Conservation (phyloP, 352 stramenopile species). For the Phytophthora uliginosa region DNA sequence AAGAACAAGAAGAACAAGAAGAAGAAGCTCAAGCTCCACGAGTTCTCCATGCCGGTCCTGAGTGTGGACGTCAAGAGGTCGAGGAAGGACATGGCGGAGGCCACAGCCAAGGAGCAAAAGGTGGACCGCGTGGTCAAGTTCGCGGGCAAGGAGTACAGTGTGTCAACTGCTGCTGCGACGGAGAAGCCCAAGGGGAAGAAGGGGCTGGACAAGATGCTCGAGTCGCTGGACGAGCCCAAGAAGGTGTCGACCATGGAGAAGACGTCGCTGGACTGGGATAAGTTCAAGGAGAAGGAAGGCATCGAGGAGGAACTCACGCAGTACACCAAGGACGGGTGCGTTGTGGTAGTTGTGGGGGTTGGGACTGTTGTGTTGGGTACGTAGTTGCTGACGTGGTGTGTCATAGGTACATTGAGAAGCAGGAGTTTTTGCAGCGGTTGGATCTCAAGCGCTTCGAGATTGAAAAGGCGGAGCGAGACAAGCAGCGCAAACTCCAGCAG, state of each 20-base stretch:
- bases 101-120: slow-evolving; percentile 35
- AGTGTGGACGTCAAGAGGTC: slow-evolving; percentile 74
- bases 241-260: slow-evolving; percentile 97
- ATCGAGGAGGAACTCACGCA: slow-evolving; percentile 95
- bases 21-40: slow-evolving; percentile 70
- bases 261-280: slow-evolving; percentile 96
- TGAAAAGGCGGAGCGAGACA: slow-evolving; percentile 89
- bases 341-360: neutral
- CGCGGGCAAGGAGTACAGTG: slow-evolving; percentile 84
- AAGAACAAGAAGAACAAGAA: slow-evolving; percentile 42
- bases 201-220: slow-evolving; percentile 89
- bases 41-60: slow-evolving; percentile 80
- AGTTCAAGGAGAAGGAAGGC: slow-evolving; percentile 94
- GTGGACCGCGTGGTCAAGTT: slow-evolving; percentile 86
- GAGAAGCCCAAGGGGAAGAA: slow-evolving; percentile 20
- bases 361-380: neutral
- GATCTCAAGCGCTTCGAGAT: slow-evolving; percentile 92
- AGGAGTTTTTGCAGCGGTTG: slow-evolving; percentile 95
- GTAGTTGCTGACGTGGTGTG: neutral
- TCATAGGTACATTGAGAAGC: slow-evolving; percentile 94
- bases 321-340: slow-evolving; percentile 93
- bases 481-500: slow-evolving; percentile 68
- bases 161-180: slow-evolving; percentile 15
- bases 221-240: slow-evolving; percentile 88
- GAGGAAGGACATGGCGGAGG: slow-evolving; percentile 51